Evolutionary conservation across 179 eudicot species (phyloP).

Genomic region (Gypsophila paniculata): DNA sequence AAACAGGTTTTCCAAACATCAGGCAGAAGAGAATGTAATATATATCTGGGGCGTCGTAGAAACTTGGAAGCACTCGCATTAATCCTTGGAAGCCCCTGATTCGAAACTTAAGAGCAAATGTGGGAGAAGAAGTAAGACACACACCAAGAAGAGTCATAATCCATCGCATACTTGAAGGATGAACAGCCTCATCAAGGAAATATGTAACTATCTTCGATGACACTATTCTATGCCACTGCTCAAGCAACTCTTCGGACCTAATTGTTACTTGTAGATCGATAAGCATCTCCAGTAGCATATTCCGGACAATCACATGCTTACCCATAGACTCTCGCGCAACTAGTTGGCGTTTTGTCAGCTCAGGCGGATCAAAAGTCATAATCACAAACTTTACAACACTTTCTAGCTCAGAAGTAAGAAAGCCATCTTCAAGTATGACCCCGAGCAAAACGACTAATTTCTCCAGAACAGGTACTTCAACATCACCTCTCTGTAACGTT

Average conservation of each 20-base stretch:
- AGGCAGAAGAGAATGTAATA: slow-evolving; percentile 95
- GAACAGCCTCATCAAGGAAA: slow-evolving; percentile 97
- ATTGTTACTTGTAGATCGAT: slow-evolving; percentile 95
- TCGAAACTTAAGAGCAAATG: slow-evolving; percentile 90
- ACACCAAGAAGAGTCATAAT: slow-evolving; percentile 99
- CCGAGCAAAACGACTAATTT: slow-evolving; percentile 92
- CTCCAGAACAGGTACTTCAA: slow-evolving; percentile 95
- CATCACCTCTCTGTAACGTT: slow-evolving; percentile 96
- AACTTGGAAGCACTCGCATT: slow-evolving; percentile 86
- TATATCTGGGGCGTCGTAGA: slow-evolving; percentile 97
- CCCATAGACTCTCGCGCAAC: slow-evolving; percentile 87
- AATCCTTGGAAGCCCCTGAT: slow-evolving; percentile 92
- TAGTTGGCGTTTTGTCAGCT: slow-evolving; percentile 47
- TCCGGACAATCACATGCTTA: slow-evolving; percentile 97
- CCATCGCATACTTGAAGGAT: slow-evolving; percentile 99
- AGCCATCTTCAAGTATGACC: slow-evolving; percentile 94
- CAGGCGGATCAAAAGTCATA: slow-evolving; percentile 98
- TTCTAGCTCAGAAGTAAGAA: slow-evolving; percentile 84
- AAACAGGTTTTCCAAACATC: slow-evolving; percentile 97
- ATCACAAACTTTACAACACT: slow-evolving; percentile 93
- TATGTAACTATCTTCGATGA: slow-evolving; percentile 84
- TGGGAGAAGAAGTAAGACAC: slow-evolving; percentile 89
- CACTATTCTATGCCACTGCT: slow-evolving; percentile 97
- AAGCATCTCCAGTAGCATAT: slow-evolving; percentile 98
- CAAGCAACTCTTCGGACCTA: slow-evolving; percentile 78